A percentile compares a stretch with the other conserved stretches of the same genome.
phyloP scores from a whole-genome alignment of 371 early-diverging fungal genomes.

The Mucor lusitanicus region DNA sequence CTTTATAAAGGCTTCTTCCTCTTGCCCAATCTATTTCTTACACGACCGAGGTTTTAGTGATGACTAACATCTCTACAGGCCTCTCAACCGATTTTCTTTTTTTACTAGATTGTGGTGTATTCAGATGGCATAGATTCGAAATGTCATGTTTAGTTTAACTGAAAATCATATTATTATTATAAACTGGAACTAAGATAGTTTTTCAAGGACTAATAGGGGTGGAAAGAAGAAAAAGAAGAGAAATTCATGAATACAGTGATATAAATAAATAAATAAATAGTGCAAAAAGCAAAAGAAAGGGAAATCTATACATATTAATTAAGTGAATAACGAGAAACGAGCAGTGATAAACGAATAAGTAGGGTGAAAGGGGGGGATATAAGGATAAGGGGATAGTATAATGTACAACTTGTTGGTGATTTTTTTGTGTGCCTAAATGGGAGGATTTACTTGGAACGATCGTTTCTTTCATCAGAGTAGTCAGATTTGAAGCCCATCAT shows the following conservation, averaged over 20 bases:
- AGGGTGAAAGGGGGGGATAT: not conserved
- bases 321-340: not conserved
- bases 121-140: too few relatives aligned
- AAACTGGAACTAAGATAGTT: too few relatives aligned
- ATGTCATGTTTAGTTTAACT: too few relatives aligned
- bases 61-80: too few relatives aligned
- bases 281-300: not conserved
- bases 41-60: too few relatives aligned
- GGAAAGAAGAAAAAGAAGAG: too few relatives aligned
- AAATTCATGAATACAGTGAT: not conserved
- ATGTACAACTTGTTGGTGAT: not conserved
- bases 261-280: not conserved
- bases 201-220: too few relatives aligned
- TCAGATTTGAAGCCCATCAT: slow-evolving; percentile 25
- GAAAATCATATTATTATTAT: too few relatives aligned
- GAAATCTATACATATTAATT: not conserved
- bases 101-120: too few relatives aligned
- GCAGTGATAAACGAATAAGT: not conserved
- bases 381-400: not conserved
- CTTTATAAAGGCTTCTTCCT: too few relatives aligned
- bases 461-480: slow-evolving; percentile 21
- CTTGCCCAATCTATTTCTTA: too few relatives aligned
- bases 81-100: too few relatives aligned
- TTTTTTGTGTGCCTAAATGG: not conserved
- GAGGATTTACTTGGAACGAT: slow-evolving; percentile 3